Percentiles rank a stretch among this genome's conserved stretches.
These are phyloP conservation scores for Aphanomyces invadans DNA, from an alignment of 352 stramenopile genomes.

Conservation along the genomic window DNA sequence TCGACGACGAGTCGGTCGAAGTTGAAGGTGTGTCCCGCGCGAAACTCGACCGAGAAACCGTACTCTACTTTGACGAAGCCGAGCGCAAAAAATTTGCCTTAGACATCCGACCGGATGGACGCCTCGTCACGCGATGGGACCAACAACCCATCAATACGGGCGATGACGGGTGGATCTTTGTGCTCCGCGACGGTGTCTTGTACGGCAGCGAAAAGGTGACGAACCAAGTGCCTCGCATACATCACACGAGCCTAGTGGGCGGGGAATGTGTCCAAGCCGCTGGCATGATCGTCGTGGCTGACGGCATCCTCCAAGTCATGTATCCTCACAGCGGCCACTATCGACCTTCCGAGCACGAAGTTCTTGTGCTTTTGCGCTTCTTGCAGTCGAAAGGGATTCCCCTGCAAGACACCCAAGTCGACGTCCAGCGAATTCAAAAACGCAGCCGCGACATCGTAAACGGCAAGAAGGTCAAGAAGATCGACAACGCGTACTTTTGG, in stretches of 20 bases:
- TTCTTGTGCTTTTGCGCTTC: constrained; percentile 91
- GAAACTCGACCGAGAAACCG: constrained; percentile 91
- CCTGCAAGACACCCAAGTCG: constrained; percentile 85
- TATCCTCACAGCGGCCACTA: constrained; percentile 98
- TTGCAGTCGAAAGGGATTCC: constrained; percentile 87
- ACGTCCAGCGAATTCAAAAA: constrained; percentile 94
- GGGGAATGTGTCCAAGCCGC: constrained; percentile 94
- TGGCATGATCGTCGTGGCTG: constrained; percentile 92
- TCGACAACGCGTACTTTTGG: constrained; percentile 83
- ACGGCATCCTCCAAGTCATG: constrained; percentile 88
- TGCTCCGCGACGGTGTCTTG: constrained; percentile 89
- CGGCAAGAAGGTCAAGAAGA: constrained; percentile 59
- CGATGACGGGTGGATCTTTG: constrained; percentile 95
- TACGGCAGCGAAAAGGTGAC: constrained; percentile 94
- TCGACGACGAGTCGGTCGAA: constrained; percentile 81
- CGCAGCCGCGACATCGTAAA: constrained; percentile 85
- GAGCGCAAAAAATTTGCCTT: constrained; percentile 88
- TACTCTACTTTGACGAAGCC: constrained; percentile 90
- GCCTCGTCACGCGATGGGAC: constrained; percentile 49
- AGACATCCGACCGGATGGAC: constrained; percentile 44
- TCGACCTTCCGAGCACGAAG: constrained; percentile 90
- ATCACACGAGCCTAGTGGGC: constrained; percentile 96
- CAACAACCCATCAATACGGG: constrained; percentile 85
- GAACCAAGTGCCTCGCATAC: constrained; percentile 89
- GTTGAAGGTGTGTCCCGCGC: constrained; percentile 82